phyloP scores from a whole-genome alignment of 805 yeast species.

The Teunomyces gatunensis region DNA sequence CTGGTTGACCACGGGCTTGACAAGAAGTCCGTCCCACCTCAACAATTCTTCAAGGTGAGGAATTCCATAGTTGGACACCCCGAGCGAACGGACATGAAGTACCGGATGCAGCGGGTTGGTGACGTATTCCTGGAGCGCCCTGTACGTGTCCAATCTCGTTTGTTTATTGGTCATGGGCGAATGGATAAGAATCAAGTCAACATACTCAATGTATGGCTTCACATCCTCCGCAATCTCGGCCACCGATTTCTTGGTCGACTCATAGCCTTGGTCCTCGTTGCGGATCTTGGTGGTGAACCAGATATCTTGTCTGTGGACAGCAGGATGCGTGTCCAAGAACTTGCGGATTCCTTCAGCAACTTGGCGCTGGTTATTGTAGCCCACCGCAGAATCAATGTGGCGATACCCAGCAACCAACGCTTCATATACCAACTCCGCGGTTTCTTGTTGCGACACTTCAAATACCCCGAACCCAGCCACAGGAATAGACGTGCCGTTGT shows the following conservation, averaged over 20 bases:
- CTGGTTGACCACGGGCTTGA: conserved; percentile 68
- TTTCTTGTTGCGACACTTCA: conserved; percentile 35
- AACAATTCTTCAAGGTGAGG: conserved; percentile 60
- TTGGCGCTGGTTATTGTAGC: conserved; percentile 63
- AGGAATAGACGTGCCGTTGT: conserved; percentile 57
- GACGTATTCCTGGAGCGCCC: conserved; percentile 72
- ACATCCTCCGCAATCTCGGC: conserved; percentile 29
- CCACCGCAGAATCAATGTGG: conserved; percentile 70
- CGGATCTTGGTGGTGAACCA: conserved; percentile 38
- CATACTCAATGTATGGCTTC: conserved; percentile 31
- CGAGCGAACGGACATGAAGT: conserved; percentile 56
- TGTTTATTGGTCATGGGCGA: conserved; percentile 45
- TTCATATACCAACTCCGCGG: conserved; percentile 45
- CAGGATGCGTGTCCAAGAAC: conserved; percentile 48
- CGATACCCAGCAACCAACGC: conserved; percentile 70
- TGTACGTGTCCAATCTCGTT: conserved; percentile 60
- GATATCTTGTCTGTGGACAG: conserved; percentile 28
- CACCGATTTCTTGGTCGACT: conserved; percentile 28
- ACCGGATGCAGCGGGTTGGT: conserved; percentile 33
- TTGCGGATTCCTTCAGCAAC: conserved; percentile 56
- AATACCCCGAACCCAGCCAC: conserved; percentile 58
- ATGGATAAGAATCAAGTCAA: conserved; percentile 46
- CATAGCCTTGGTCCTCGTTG: conserved; percentile 34
- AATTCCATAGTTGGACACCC: conserved; percentile 73
- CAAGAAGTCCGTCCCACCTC: conserved; percentile 42